Evolutionary conservation across 768 basidiomycete genomes (phyloP).

Genomic region (Hydnum rufescens): DNA sequence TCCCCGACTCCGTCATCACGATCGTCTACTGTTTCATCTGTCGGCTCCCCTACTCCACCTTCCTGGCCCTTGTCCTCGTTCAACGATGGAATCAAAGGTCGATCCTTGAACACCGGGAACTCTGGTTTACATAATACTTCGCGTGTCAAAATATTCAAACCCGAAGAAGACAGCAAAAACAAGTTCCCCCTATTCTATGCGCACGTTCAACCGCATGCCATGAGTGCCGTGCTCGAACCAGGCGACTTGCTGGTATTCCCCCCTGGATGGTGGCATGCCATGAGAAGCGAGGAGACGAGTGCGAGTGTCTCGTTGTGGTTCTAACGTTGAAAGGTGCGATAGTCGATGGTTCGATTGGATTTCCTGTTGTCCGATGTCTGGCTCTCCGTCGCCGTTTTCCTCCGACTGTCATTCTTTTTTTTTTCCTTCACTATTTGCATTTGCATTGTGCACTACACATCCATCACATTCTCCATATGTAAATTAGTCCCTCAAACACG

Average conservation of each 20-base stretch:
- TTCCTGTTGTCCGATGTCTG: too few relatives aligned
- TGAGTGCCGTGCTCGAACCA: slow-evolving; percentile 42
- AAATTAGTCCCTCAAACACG: too few relatives aligned
- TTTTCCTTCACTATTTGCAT: too few relatives aligned
- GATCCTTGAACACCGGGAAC: background rate
- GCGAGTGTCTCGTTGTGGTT: slow-evolving; percentile 90
- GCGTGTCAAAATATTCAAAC: slow-evolving; percentile 1
- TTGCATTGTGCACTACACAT: too few relatives aligned
- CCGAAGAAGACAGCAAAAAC: too few relatives aligned
- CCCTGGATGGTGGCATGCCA: slow-evolving; percentile 87
- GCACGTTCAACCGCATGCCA: slow-evolving; percentile 37
- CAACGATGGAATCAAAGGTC: background rate
- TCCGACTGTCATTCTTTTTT: too few relatives aligned
- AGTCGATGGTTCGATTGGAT: too few relatives aligned
- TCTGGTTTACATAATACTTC: slow-evolving; percentile 8
- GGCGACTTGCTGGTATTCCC: slow-evolving; percentile 85
- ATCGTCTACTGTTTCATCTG: background rate
- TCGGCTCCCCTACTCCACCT: background rate
- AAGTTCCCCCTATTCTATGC: slow-evolving; percentile 7
- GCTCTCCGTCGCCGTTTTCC: too few relatives aligned
- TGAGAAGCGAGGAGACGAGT: slow-evolving; percentile 64
- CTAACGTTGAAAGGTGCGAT: too few relatives aligned
- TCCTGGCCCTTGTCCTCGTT: background rate
- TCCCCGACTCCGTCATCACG: too few relatives aligned
- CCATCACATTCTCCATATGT: too few relatives aligned